phyloP scores from a whole-genome alignment of 2,329 filamentous ascomycete genomes.

The Elsinoe necatrix region DNA sequence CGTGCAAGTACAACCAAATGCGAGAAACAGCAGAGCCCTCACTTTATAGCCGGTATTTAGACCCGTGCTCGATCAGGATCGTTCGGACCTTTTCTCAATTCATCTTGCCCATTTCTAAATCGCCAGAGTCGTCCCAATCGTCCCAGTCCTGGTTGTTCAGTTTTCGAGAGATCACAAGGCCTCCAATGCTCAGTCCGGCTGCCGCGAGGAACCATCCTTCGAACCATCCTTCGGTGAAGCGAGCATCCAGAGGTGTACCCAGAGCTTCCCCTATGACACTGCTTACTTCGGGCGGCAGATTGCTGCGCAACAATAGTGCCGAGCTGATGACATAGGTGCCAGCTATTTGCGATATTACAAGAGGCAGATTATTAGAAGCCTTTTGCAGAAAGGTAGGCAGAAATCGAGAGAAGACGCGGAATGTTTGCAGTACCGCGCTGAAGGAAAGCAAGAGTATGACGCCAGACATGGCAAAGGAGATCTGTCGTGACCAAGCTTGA shows the following conservation, averaged over 20 bases:
- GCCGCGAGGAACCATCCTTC: constrained; percentile 75
- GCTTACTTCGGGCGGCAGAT: constrained; percentile 68
- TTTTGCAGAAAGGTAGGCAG: constrained; percentile 63
- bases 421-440: constrained; percentile 76
- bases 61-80: too few relatives aligned
- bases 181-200: constrained; percentile 56
- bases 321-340: constrained; percentile 81
- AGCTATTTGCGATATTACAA: constrained; percentile 70
- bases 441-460: constrained; percentile 75
- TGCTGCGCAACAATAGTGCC: constrained; percentile 66
- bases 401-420: constrained; percentile 70
- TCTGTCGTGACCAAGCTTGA: constrained; percentile 73
- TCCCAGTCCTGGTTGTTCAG: constrained; percentile 37
- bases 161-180: constrained; percentile 63
- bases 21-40: neutral
- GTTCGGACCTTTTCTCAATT: constrained; percentile 36
- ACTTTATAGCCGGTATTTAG: too few relatives aligned
- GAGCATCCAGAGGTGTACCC: constrained; percentile 63
- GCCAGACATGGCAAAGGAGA: constrained; percentile 74
- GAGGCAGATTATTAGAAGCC: constrained; percentile 67
- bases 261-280: constrained; percentile 69
- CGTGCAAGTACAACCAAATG: neutral
- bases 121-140: constrained; percentile 45
- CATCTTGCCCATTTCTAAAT: constrained; percentile 64
- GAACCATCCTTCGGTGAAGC: constrained; percentile 75